Conservation (phyloP, 164 flowering plant species). For the Kingdonia uniflora region DNA sequence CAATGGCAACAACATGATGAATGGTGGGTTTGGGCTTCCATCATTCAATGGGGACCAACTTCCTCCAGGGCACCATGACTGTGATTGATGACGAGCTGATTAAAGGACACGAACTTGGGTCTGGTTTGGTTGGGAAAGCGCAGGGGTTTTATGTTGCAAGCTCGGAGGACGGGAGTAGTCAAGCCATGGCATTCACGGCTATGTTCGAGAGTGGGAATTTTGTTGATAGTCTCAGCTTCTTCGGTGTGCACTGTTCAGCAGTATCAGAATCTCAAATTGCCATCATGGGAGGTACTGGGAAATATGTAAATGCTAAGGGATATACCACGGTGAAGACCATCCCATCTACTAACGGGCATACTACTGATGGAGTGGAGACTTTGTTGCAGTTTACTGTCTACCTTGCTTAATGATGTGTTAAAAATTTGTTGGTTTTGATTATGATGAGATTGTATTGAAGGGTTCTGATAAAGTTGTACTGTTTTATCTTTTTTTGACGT, state of each 20-base stretch:
- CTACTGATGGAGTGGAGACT: slow-evolving; percentile 20
- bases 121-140: slow-evolving; percentile 52
- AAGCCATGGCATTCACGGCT: slow-evolving; percentile 48
- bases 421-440: background rate
- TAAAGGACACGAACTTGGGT: slow-evolving; percentile 50
- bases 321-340: slow-evolving; percentile 41
- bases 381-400: slow-evolving; percentile 22
- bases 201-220: slow-evolving; percentile 43
- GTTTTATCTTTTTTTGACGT: too few relatives aligned
- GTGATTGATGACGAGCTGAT: slow-evolving; percentile 61
- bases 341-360: slow-evolving; percentile 22
- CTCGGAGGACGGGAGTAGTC: slow-evolving; percentile 54
- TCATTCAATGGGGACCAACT: slow-evolving; percentile 31
- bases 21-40: slow-evolving; percentile 18
- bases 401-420: slow-evolving; percentile 8
- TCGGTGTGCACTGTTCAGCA: slow-evolving; percentile 43
- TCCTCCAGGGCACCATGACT: slow-evolving; percentile 51
- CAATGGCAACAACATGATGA: slow-evolving; percentile 13
- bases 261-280: slow-evolving; percentile 50
- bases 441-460: background rate
- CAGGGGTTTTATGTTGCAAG: slow-evolving; percentile 66
- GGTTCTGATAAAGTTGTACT: background rate
- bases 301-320: slow-evolving; percentile 58
- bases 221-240: slow-evolving; percentile 49
- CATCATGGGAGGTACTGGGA: slow-evolving; percentile 83